A percentile compares a stretch with the other conserved stretches of the same genome.
Conservation (phyloP, 2,329 filamentous ascomycete genomes). For the Arthroderma sp. region DNA sequence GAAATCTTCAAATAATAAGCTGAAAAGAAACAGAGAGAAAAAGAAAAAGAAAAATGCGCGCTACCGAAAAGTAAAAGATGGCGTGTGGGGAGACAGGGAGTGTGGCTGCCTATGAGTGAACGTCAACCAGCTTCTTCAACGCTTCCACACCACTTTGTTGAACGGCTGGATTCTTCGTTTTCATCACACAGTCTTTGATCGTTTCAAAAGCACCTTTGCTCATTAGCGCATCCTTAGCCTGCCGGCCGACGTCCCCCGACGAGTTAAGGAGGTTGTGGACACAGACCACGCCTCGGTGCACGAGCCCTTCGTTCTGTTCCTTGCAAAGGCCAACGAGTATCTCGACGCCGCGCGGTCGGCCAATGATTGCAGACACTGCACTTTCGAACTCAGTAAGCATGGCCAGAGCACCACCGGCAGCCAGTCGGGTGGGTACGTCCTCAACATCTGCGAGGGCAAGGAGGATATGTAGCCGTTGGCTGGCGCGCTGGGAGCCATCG, state of each 20-base stretch:
- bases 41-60: not conserved
- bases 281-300: conserved; percentile 59
- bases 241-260: conserved; percentile 51
- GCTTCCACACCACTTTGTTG: conserved; percentile 59
- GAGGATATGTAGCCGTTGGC: conserved; percentile 65
- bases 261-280: conserved; percentile 58
- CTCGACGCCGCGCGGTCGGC: conserved; percentile 56
- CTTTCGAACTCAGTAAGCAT: conserved; percentile 67
- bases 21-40: not conserved
- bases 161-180: conserved; percentile 55
- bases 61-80: not conserved
- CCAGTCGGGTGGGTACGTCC: conserved; percentile 63
- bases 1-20: not conserved
- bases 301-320: conserved; percentile 45
- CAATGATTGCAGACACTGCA: conserved; percentile 57
- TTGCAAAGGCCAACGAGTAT: conserved; percentile 69
- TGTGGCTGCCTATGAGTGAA: not conserved
- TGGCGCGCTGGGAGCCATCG: conserved; percentile 49
- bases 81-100: not conserved
- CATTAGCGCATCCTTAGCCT: conserved; percentile 48
- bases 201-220: conserved; percentile 51
- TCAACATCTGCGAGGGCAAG: conserved; percentile 80
- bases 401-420: conserved; percentile 78
- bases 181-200: conserved; percentile 57
- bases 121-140: conserved; percentile 49